A percentile compares a stretch with the other conserved stretches of the same genome.
These are phyloP conservation scores for Mycena indigotica DNA, from an alignment of 768 basidiomycete genomes.

Conservation along the genomic window DNA sequence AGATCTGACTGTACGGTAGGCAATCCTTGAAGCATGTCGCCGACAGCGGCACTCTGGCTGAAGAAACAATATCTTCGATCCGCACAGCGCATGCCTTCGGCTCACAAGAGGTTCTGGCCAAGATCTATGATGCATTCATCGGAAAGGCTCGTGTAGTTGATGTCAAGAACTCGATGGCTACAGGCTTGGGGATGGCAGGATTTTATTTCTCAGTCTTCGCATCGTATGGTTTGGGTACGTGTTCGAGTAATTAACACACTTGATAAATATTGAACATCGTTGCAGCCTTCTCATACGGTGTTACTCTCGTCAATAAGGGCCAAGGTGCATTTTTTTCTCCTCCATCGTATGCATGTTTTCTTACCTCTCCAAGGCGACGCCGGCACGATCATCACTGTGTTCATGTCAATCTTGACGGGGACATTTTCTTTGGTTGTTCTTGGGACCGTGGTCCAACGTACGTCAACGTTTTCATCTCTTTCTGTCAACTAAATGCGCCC, in stretches of 20 bases:
- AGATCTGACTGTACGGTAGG: slow-evolving; percentile 34
- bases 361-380: slow-evolving; percentile 3
- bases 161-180: slow-evolving; percentile 55
- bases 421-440: slow-evolving; percentile 85
- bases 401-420: slow-evolving; percentile 82
- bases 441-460: slow-evolving; percentile 84
- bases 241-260: too few relatives aligned
- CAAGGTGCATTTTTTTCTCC: slow-evolving; percentile 23
- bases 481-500: background rate
- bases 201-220: slow-evolving; percentile 87
- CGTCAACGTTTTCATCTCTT: slow-evolving; percentile 6
- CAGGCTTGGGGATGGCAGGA: slow-evolving; percentile 60
- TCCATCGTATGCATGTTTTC: background rate
- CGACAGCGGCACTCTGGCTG: slow-evolving; percentile 78
- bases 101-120: slow-evolving; percentile 63
- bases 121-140: slow-evolving; percentile 69
- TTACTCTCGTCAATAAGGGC: slow-evolving; percentile 70
- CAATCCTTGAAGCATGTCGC: slow-evolving; percentile 73
- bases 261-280: too few relatives aligned
- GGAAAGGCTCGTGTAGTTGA: slow-evolving; percentile 54
- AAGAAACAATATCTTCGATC: slow-evolving; percentile 89
- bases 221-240: slow-evolving; percentile 66
- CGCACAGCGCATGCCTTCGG: slow-evolving; percentile 93
- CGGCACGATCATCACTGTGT: slow-evolving; percentile 70
- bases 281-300: slow-evolving; percentile 84